Evolutionary conservation across 192 early-diverging fungal species (phyloP), one percentile per base, ranked within the genome.

Genomic region (Backusella macrospora): DNA sequence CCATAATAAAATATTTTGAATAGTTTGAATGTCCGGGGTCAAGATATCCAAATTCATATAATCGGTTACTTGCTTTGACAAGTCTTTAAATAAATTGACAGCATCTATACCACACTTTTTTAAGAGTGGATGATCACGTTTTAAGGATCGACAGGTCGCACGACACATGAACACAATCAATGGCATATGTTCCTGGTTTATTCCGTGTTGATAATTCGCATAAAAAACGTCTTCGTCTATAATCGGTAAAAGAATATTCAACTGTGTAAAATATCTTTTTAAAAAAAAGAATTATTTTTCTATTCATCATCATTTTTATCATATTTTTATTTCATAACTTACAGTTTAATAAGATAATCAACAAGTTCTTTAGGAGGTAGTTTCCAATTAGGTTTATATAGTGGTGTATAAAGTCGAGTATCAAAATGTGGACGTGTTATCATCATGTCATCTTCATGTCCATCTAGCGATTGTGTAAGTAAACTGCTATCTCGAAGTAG

Each of bases 201-300:
- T 68, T 42, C 48, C 42, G 0, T 23, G 10, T 18, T 62, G 48
- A 62, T 73, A 77, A 5, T 39, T 37, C 15, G 55, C 76, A 65
- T 67, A 73, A 59, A 77, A 77, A 7, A 55, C 64, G 9, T 40
- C 18, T 68, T 77, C 45, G 29, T 72, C 64, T 13, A 77, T 73
- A 62, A 77, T 72, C 3, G 76, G 76, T 45, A 67, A 68, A 18
- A 37, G 66, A 7, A 37, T 26, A 66, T 73, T 77, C 14, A 66
- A n/a, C 13, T 72, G 29, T 34, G 63, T 65, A 77, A 77, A 77
- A 52, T 68, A 77, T 4, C 76, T 77, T 68, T 18, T 47, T 13
- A n/a, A 55, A 26, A 48, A 21, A 47, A n/a, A 68, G 12, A 12
- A 52, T n/a, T n/a, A n/a, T n/a, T n/a, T n/a, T n/a, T n/a, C n/a